Percentiles rank a stretch among this genome's conserved stretches.
These are phyloP conservation scores for Trichoderma gracile DNA, from an alignment of 2,329 filamentous ascomycete genomes.

Conservation along the genomic window DNA sequence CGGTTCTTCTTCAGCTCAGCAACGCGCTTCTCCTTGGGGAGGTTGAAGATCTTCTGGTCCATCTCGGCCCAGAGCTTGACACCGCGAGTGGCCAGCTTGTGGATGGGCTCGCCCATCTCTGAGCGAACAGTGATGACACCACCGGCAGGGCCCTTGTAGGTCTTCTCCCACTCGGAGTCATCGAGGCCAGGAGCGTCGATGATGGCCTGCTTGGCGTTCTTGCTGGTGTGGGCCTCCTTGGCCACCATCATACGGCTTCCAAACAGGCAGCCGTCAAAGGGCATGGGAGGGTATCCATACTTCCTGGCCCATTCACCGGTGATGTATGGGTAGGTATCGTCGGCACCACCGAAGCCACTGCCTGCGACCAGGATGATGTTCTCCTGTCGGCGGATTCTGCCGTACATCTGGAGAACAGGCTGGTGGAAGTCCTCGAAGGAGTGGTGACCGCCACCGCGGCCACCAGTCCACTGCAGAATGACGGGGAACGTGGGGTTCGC, in stretches of 20 bases:
- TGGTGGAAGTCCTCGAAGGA: conserved; percentile 95
- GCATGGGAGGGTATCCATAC: conserved; percentile 89
- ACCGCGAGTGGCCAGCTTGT: conserved; percentile 96
- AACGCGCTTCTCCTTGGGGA: conserved; percentile 92
- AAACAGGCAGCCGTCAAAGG: conserved; percentile 88
- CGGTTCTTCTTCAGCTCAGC: conserved; percentile 85
- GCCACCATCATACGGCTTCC: conserved; percentile 94
- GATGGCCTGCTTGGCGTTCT: conserved; percentile 85
- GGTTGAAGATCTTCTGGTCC: conserved; percentile 95
- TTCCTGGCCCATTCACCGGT: conserved; percentile 85
- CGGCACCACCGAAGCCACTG: conserved; percentile 85
- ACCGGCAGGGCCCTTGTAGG: conserved; percentile 86
- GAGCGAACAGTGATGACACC: conserved; percentile 96
- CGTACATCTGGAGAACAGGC: conserved; percentile 88
- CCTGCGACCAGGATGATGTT: conserved; percentile 90
- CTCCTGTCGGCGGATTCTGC: conserved; percentile 77
- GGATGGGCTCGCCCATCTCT: conserved; percentile 99
- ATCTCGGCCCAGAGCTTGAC: conserved; percentile 98
- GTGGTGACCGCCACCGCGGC: conserved; percentile 90
- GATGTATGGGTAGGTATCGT: conserved; percentile 90
- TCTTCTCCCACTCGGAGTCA: conserved; percentile 85
- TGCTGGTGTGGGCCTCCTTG: conserved; percentile 87
- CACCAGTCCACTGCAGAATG: conserved; percentile 91
- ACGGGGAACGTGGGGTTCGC: conserved; percentile 94
- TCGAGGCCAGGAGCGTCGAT: conserved; percentile 80